Evolutionary conservation across 129 eudicot genomes (phyloP).

Genomic region (Flaveria ramosissima): DNA sequence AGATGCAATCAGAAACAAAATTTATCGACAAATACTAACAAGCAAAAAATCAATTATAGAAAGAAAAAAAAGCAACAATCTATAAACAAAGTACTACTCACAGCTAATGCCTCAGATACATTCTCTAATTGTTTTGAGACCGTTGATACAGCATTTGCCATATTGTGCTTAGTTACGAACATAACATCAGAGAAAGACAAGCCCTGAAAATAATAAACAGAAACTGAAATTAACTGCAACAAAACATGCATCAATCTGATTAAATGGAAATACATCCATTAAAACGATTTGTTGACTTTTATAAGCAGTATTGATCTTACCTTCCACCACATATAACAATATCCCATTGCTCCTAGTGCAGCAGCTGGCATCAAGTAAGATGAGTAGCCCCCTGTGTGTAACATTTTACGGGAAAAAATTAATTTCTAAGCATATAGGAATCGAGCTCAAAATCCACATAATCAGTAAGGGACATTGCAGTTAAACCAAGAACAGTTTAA

Average conservation of each 20-base stretch:
- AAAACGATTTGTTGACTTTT: background rate
- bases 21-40: conserved; percentile 4
- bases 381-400: conserved; percentile 52
- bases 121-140: conserved; percentile 88
- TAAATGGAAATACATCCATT: background rate
- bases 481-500: background rate
- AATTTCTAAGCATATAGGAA: conserved; percentile 14
- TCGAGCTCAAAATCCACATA: background rate
- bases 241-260: background rate
- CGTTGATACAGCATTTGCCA: conserved; percentile 86
- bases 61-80: background rate
- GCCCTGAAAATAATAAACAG: conserved; percentile 43
- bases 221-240: background rate
- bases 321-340: conserved; percentile 99
- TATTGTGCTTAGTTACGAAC: conserved; percentile 89
- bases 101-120: conserved; percentile 77
- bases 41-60: background rate
- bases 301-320: conserved; percentile 32
- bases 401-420: conserved; percentile 6
- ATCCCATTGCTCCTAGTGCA: conserved; percentile 92
- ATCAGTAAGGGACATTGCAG: background rate
- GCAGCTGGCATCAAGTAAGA: conserved; percentile 92
- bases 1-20: conserved; percentile 14
- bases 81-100: conserved; percentile 38
- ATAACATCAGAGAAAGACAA: conserved; percentile 84